These are phyloP conservation scores for Tuber magnatum DNA, from an alignment of 495 filamentous ascomycete species.

Conservation along the genomic window DNA sequence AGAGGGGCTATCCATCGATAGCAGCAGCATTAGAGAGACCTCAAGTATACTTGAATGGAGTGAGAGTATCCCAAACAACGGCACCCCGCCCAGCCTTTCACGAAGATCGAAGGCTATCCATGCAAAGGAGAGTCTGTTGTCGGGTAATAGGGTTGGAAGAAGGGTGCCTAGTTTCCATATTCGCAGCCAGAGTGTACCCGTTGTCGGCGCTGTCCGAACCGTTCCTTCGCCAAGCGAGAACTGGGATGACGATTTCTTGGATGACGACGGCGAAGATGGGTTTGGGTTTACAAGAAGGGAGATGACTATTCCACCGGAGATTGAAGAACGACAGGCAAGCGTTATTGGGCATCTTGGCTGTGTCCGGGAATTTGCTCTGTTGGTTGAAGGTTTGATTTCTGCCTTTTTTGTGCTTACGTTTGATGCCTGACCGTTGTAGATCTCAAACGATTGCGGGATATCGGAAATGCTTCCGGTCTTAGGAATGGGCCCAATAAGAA, in stretches of 20 bases:
- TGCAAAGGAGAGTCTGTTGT: slow-evolving; percentile 64
- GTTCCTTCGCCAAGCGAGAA: slow-evolving; percentile 56
- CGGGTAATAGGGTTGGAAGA: slow-evolving; percentile 50
- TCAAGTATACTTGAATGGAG: slow-evolving; percentile 40
- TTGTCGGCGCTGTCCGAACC: slow-evolving; percentile 48
- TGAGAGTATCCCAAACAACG: slow-evolving; percentile 42
- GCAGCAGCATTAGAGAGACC: slow-evolving; percentile 33
- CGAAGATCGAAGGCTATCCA: slow-evolving; percentile 79
- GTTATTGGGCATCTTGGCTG: slow-evolving; percentile 80
- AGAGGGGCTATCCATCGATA: slow-evolving; percentile 33
- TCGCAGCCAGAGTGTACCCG: slow-evolving; percentile 92
- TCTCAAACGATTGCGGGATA: slow-evolving; percentile 59
- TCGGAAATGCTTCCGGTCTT: slow-evolving; percentile 60
- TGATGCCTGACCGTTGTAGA: slow-evolving; percentile 43
- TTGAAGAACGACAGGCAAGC: slow-evolving; percentile 75
- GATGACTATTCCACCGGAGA: slow-evolving; percentile 73
- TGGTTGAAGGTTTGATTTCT: slow-evolving; percentile 54
- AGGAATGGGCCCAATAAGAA: slow-evolving; percentile 55
- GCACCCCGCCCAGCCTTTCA: slow-evolving; percentile 20
- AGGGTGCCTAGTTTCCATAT: slow-evolving; percentile 73
- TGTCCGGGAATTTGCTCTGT: slow-evolving; percentile 71
- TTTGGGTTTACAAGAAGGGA: slow-evolving; percentile 43
- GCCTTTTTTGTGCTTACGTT: slow-evolving; percentile 7
- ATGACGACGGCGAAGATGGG: slow-evolving; percentile 41
- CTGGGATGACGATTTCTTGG: slow-evolving; percentile 73